Evolutionary conservation across 148 eudicot genomes (phyloP).

Genomic region (Vaccinium darrowii): DNA sequence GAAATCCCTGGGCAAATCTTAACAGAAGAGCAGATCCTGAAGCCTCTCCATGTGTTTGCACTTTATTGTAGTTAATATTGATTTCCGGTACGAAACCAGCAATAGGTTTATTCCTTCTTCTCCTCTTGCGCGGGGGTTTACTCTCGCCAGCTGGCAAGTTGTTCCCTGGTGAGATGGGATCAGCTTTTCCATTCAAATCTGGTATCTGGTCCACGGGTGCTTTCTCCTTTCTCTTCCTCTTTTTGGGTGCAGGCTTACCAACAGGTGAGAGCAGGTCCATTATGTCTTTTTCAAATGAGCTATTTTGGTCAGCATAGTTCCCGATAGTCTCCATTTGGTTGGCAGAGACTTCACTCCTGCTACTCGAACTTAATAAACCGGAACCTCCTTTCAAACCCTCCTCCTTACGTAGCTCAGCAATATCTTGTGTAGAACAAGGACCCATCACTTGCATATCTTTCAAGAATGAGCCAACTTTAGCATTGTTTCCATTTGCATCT

Average conservation of each 20-base stretch:
- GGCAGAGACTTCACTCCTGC: background rate
- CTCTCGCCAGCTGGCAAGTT: constrained; percentile 16
- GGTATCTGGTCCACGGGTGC: constrained; percentile 25
- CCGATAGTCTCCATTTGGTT: constrained; percentile 14
- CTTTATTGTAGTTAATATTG: constrained; percentile 15
- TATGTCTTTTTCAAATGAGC: constrained; percentile 36
- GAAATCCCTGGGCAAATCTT: constrained; percentile 33
- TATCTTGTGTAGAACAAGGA: constrained; percentile 19
- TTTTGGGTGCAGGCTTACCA: constrained; percentile 25
- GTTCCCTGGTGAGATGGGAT: constrained; percentile 19
- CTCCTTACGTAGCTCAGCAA: constrained; percentile 13
- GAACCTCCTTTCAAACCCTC: constrained; percentile 13
- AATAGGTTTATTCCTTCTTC: constrained; percentile 21
- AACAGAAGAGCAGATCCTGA: constrained; percentile 34
- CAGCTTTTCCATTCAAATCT: constrained; percentile 46
- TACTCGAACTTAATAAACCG: background rate
- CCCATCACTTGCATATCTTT: constrained; percentile 37
- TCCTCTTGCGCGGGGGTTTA: constrained; percentile 25
- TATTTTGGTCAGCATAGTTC: constrained; percentile 28
- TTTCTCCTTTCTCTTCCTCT: constrained; percentile 40
- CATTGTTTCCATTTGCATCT: constrained; percentile 21
- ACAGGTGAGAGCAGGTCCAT: constrained; percentile 25
- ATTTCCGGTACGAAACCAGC: constrained; percentile 11
- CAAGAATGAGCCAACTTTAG: constrained; percentile 35
- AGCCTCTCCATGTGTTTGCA: constrained; percentile 19